Base-by-base conservation (phyloP, 1,284 basidiomycete genomes). In the Boletus smithii region DNA sequence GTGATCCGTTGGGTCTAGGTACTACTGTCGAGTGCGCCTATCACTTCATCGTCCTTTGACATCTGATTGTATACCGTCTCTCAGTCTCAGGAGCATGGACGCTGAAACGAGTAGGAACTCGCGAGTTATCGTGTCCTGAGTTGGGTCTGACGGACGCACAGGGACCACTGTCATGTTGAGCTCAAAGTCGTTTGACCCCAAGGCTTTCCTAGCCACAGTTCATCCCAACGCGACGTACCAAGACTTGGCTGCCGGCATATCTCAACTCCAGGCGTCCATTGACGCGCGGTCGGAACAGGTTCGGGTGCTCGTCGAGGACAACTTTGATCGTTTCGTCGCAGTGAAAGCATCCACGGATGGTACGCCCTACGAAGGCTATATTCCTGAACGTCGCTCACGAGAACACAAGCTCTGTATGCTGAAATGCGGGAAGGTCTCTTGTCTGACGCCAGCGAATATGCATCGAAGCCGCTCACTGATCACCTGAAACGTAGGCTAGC, bases 271-370 rank as follows among this genome's bases (percentile, higher is more conserved):
- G 50, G 70, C 80, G 17, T 86, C 89, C 14, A 84, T 97, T 52
- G 94, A 97, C 60, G 80, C 85, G 4, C 81, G 95, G 27, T 94
- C 91, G 2, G 92, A 95, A 59, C 95, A 95, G 20, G 87, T 99
- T 51, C 80, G 94, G 42, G 84, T 97, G 20, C 77, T 99, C 34
- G 97, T 99, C 18, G 93, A 98, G 68, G 92, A 97, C 61, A 97
- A 98, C 69, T 98, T 99, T 72, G 95, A 99, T 71, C 79, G 93
- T 20, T 99, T 99, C 62, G 95, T 99, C 10, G 90, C 92, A 4
- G 95, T 99, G 52, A 99, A 99, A 63, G 91, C 92, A 13, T 91
- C 91, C 10, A 95, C 91, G 9, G 95, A 97, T 70, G 91, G 94
- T 92, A 63, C 54, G 78, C 62, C 7, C n/a, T 18, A 17, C 20